Conservation (phyloP, 345 rosid species). For the Brassica incana region DNA sequence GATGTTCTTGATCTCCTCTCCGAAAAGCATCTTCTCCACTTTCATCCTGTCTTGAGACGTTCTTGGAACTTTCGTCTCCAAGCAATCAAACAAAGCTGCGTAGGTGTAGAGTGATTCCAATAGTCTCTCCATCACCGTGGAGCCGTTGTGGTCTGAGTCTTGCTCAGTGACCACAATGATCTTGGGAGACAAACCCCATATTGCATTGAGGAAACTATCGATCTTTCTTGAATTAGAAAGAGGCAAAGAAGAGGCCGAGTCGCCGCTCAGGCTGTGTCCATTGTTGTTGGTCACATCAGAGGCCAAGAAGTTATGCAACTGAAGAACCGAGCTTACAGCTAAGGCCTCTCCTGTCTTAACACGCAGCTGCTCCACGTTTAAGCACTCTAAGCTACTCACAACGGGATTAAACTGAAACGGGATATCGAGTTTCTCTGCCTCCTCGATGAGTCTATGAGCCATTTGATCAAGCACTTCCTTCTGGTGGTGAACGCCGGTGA, state of each 20-base stretch:
- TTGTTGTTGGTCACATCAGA: slow-evolving; percentile 49
- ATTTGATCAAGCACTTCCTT: slow-evolving; percentile 81
- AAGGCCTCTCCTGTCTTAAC: slow-evolving; percentile 97
- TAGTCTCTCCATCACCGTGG: slow-evolving; percentile 75
- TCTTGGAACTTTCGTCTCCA: slow-evolving; percentile 75
- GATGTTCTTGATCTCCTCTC: slow-evolving; percentile 89
- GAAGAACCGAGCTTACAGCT: slow-evolving; percentile 84
- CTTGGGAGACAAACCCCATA: slow-evolving; percentile 77
- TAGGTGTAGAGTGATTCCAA: slow-evolving; percentile 76
- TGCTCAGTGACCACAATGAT: slow-evolving; percentile 79
- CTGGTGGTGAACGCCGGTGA: slow-evolving; percentile 82
- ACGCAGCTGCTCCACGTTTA: slow-evolving; percentile 70
- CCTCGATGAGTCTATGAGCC: slow-evolving; percentile 77
- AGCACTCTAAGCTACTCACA: slow-evolving; percentile 61
- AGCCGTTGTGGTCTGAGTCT: slow-evolving; percentile 75
- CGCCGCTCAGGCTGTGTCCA: slow-evolving; percentile 64
- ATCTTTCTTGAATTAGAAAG: slow-evolving; percentile 47
- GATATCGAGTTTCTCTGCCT: slow-evolving; percentile 85
- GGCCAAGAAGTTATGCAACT: slow-evolving; percentile 75
- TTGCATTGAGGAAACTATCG: slow-evolving; percentile 58
- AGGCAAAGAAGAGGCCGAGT: slow-evolving; percentile 70
- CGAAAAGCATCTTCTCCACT: slow-evolving; percentile 86
- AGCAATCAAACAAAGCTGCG: slow-evolving; percentile 86
- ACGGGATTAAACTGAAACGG: slow-evolving; percentile 92
- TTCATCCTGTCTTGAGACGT: slow-evolving; percentile 71